These are phyloP conservation scores for Aspergillus sp. DNA, from an alignment of 2,329 filamentous ascomycete genomes.

Conservation along the genomic window DNA sequence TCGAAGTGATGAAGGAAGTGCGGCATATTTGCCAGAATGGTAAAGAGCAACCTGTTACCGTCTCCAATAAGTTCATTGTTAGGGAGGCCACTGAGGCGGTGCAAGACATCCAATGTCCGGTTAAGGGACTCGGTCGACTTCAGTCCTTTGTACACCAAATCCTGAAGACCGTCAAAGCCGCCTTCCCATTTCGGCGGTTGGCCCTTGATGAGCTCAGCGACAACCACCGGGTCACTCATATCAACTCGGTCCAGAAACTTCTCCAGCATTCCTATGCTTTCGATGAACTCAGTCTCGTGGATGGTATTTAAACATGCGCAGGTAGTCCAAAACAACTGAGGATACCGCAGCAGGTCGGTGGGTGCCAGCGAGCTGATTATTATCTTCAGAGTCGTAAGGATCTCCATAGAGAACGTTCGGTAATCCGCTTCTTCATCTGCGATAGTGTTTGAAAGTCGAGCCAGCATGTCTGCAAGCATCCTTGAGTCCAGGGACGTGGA, in stretches of 20 bases:
- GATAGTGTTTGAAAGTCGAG: conserved; percentile 91
- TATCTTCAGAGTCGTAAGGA: conserved; percentile 87
- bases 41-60: conserved; percentile 77
- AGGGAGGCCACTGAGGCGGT: conserved; percentile 75
- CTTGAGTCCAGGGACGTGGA: conserved; percentile 84
- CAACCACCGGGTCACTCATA: conserved; percentile 66
- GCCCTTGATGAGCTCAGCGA: conserved; percentile 71
- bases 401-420: conserved; percentile 97
- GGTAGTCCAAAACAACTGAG: conserved; percentile 96
- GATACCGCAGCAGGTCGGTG: conserved; percentile 79
- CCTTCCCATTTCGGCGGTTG: conserved; percentile 88
- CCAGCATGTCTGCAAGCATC: conserved; percentile 97
- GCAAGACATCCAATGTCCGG: conserved; percentile 72
- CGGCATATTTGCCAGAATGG: conserved; percentile 87
- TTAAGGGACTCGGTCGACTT: conserved; percentile 82
- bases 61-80: conserved; percentile 79
- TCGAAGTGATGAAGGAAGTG: conserved; percentile 80
- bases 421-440: conserved; percentile 93
- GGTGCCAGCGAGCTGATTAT: conserved; percentile 82
- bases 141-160: conserved; percentile 85
- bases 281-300: conserved; percentile 91
- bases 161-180: conserved; percentile 79
- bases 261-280: conserved; percentile 87
- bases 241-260: conserved; percentile 82
- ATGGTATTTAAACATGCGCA: conserved; percentile 96